These are phyloP conservation scores for Acacia melanoxylon DNA, from an alignment of 306 rosid species.

Conservation along the genomic window DNA sequence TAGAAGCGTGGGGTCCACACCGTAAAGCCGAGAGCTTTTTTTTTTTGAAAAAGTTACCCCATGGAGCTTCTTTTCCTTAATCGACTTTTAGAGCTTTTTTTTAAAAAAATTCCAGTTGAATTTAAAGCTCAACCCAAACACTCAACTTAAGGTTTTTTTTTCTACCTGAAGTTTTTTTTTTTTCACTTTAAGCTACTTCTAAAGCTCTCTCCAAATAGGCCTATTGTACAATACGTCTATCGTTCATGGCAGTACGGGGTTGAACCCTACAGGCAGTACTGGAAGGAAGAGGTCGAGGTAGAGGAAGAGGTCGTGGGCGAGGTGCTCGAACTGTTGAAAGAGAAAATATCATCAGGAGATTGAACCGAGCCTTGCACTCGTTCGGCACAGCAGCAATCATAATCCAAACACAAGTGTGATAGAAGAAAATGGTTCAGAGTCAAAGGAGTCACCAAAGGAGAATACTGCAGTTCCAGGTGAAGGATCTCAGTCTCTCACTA, in stretches of 20 bases:
- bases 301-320: slow-evolving; percentile 93
- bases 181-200: no score
- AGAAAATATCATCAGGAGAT: slow-evolving; percentile 56
- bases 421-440: slow-evolving; percentile 42
- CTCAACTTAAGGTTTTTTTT: no score
- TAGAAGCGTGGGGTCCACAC: no score
- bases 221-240: slow-evolving; percentile 1
- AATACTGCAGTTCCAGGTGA: slow-evolving; percentile 38
- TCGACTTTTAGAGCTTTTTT: no score
- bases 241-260: slow-evolving; percentile 59
- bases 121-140: no score
- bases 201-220: no score
- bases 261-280: slow-evolving; percentile 56
- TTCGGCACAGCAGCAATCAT: slow-evolving; percentile 50
- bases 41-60: no score
- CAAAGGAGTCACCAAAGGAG: slow-evolving; percentile 49
- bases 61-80: no score
- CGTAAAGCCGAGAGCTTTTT: no score
- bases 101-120: no score
- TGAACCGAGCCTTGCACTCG: slow-evolving; percentile 71
- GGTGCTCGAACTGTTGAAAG: slow-evolving; percentile 62
- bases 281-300: no score
- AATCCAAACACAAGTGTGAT: slow-evolving; percentile 38
- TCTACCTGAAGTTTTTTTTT: no score
- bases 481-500: slow-evolving; percentile 42